Conservation (phyloP, 371 early-diverging fungal species). For the Blakeslea trispora region DNA sequence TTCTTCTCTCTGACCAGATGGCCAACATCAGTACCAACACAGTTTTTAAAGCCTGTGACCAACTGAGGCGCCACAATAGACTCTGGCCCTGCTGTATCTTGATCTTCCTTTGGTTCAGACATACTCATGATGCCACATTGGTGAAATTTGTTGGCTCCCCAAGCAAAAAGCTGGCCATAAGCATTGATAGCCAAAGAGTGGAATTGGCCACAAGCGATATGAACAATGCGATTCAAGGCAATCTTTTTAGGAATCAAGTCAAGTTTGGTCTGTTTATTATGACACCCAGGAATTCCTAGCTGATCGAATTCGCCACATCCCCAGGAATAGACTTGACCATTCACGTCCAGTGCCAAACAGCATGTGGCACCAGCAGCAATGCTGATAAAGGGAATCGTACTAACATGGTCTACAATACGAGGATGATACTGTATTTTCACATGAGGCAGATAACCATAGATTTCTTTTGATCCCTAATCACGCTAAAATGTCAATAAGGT, state of each 20-base stretch:
- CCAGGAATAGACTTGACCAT: slow-evolving; percentile 85
- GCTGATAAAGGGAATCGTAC: slow-evolving; percentile 56
- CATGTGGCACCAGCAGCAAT: slow-evolving; percentile 92
- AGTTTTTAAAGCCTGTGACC: too few species aligned
- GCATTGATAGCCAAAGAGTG: slow-evolving; percentile 80
- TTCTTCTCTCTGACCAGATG: too few species aligned
- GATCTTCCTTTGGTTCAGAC: background rate
- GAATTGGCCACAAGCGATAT: slow-evolving; percentile 80
- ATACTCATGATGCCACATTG: slow-evolving; percentile 71
- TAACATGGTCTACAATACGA: slow-evolving; percentile 43
- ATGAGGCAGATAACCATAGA: slow-evolving; percentile 57
- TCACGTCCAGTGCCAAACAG: slow-evolving; percentile 72
- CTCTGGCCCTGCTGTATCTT: slow-evolving; percentile 16
- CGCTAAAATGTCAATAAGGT: background rate
- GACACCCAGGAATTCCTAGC: slow-evolving; percentile 64
- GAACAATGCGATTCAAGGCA: slow-evolving; percentile 55
- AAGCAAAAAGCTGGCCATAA: slow-evolving; percentile 69
- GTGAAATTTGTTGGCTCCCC: slow-evolving; percentile 95
- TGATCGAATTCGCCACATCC: slow-evolving; percentile 91
- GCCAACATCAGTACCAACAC: too few species aligned
- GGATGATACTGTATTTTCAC: slow-evolving; percentile 68
- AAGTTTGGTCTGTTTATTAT: slow-evolving; percentile 9
- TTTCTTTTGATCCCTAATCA: slow-evolving; percentile 33
- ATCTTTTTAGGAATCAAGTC: slow-evolving; percentile 53
- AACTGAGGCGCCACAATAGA: background rate